These are phyloP conservation scores for Berberis thunbergii DNA, from an alignment of 164 flowering plant species.

Conservation along the genomic window DNA sequence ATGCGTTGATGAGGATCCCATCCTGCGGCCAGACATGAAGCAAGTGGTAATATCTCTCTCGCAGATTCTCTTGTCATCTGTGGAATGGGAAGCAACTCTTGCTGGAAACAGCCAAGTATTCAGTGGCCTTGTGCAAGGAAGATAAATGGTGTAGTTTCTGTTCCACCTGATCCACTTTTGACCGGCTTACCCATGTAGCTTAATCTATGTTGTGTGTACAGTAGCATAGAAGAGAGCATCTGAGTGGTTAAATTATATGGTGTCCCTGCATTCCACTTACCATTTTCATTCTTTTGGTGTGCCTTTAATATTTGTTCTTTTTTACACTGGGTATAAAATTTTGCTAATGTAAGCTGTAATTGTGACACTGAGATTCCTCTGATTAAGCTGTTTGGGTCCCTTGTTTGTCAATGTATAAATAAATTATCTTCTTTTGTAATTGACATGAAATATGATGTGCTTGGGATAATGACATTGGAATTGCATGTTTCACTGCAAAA, in stretches of 20 bases:
- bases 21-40: conserved; percentile 92
- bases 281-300: neutral
- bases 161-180: neutral
- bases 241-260: neutral
- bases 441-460: neutral
- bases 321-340: neutral
- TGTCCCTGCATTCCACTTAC: neutral
- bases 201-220: neutral
- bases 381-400: neutral
- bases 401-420: neutral
- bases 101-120: conserved; percentile 98
- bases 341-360: neutral
- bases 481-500: neutral
- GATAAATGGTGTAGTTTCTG: conserved; percentile 23
- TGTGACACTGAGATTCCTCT: neutral
- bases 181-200: too few species aligned
- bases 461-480: neutral
- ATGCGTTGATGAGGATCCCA: conserved; percentile 90
- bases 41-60: conserved; percentile 83
- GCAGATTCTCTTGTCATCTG: conserved; percentile 79
- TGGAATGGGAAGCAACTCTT: conserved; percentile 99
- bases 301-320: neutral
- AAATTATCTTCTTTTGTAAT: neutral
- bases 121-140: conserved; percentile 97
- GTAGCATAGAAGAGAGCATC: neutral